These are phyloP conservation scores for Colletotrichum euphorbiae DNA, from an alignment of 2,329 filamentous ascomycete species.

Conservation along the genomic window DNA sequence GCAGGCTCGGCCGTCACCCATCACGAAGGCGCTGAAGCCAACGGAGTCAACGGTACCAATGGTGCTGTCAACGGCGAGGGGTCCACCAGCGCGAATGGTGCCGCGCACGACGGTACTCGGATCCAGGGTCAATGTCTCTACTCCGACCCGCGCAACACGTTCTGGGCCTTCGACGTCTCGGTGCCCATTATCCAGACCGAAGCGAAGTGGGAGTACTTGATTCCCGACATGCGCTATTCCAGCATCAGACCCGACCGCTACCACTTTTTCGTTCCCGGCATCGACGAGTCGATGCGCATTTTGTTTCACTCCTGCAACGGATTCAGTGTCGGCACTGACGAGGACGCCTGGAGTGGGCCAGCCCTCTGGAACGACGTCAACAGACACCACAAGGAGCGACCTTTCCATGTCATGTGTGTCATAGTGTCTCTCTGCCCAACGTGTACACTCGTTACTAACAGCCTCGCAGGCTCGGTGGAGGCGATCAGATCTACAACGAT, in stretches of 20 bases:
- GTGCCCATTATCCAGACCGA: constrained; percentile 79
- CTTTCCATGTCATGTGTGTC: constrained; percentile 89
- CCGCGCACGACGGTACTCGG: constrained; percentile 26
- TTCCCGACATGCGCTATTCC: constrained; percentile 73
- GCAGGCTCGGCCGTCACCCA: constrained; percentile 47
- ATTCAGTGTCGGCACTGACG: constrained; percentile 88
- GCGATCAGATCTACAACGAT: constrained; percentile 98
- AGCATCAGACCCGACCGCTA: constrained; percentile 70
- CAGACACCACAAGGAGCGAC: constrained; percentile 80
- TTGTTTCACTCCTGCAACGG: constrained; percentile 99
- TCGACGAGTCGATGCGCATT: constrained; percentile 90
- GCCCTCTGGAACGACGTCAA: constrained; percentile 95
- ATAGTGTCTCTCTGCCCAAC: neutral
- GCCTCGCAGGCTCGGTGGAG: constrained; percentile 79
- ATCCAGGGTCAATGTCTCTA: constrained; percentile 70
- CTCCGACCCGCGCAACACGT: constrained; percentile 78
- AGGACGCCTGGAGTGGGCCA: constrained; percentile 88
- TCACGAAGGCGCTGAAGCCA: constrained; percentile 41
- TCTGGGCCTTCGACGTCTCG: constrained; percentile 90
- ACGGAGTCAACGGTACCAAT: constrained; percentile 46
- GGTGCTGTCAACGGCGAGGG: constrained; percentile 47
- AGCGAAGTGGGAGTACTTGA: constrained; percentile 81
- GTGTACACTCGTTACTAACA: constrained; percentile 40
- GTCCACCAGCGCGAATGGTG: constrained; percentile 45
- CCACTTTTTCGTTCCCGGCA: constrained; percentile 87